Percentiles rank a stretch among this genome's conserved stretches.
Evolutionary conservation across 2,329 filamentous ascomycete genomes (phyloP).

Genomic region (Diaporthe vaccinii): DNA sequence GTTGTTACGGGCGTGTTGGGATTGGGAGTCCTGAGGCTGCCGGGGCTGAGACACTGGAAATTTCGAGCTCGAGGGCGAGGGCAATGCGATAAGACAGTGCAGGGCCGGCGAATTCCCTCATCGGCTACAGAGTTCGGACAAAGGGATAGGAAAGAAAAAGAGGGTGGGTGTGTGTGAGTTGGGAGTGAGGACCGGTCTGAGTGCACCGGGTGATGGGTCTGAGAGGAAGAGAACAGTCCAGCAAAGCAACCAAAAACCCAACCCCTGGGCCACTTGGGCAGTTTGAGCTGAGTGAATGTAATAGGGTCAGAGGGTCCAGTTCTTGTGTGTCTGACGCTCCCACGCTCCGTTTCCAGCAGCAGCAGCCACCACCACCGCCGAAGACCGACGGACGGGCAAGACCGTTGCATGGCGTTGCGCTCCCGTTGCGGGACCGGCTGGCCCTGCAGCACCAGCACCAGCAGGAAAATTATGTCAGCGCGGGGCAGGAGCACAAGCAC

Average conservation of each 20-base stretch:
- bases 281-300: conserved; percentile 8
- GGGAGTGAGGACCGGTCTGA: conserved; percentile 6
- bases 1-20: neutral
- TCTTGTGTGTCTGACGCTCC: conserved; percentile 23
- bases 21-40: neutral
- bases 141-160: conserved; percentile 15
- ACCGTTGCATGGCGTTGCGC: conserved; percentile 29
- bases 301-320: conserved; percentile 19
- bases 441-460: neutral
- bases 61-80: neutral
- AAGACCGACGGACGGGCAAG: conserved; percentile 24
- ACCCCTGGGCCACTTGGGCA: conserved; percentile 15
- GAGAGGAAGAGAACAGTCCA: conserved; percentile 4
- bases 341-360: conserved; percentile 2
- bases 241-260: neutral
- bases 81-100: neutral
- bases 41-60: neutral
- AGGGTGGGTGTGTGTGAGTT: neutral
- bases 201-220: neutral
- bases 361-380: neutral
- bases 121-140: conserved; percentile 25
- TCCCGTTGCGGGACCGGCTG: conserved; percentile 33
- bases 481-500: conserved; percentile 49
- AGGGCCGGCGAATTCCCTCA: conserved; percentile 3
- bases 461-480: conserved; percentile 35